Conservation (phyloP, 2,329 filamentous ascomycete genomes). For the Chaetomium sp. region DNA sequence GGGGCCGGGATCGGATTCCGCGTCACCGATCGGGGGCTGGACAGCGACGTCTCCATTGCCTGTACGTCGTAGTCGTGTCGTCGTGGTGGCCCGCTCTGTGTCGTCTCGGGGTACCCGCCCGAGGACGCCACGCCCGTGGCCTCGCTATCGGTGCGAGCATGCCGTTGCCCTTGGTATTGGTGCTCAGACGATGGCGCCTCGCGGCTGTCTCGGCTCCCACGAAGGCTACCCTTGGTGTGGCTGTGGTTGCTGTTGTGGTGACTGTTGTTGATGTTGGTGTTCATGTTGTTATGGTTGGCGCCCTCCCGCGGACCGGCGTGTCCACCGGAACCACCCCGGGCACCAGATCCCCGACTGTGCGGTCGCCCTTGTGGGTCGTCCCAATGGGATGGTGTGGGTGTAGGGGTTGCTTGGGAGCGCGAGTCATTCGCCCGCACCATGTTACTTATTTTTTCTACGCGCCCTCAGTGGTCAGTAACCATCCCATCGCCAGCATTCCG, state of each 20-base stretch:
- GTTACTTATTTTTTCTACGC: slow-evolving; percentile 83
- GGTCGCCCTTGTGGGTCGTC: slow-evolving; percentile 54
- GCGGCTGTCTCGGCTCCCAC: slow-evolving; percentile 40
- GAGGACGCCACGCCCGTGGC: slow-evolving; percentile 60
- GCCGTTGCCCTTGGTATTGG: slow-evolving; percentile 43
- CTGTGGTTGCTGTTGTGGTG: no score
- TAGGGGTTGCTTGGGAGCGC: slow-evolving; percentile 45
- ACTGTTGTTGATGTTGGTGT: no score
- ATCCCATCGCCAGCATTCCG: no score
- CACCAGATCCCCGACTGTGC: slow-evolving; percentile 43
- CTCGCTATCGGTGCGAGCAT: slow-evolving; percentile 68
- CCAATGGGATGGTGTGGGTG: slow-evolving; percentile 55
- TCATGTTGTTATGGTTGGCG: background rate
- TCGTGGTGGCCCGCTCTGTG: slow-evolving; percentile 57
- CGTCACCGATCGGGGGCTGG: slow-evolving; percentile 62
- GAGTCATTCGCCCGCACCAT: slow-evolving; percentile 76
- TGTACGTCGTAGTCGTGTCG: slow-evolving; percentile 94
- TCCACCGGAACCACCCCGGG: slow-evolving; percentile 34
- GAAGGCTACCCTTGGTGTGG: slow-evolving; percentile 32
- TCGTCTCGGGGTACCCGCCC: slow-evolving; percentile 71
- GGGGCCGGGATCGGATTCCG: slow-evolving; percentile 88
- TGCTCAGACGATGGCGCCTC: slow-evolving; percentile 34
- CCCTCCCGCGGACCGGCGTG: slow-evolving; percentile 33
- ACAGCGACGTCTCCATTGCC: slow-evolving; percentile 83
- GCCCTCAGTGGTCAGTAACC: slow-evolving; percentile 26